Percentiles rank a stretch among this genome's conserved stretches.
Evolutionary conservation across 495 filamentous ascomycete species (phyloP).

Genomic region (Trichoderma erinaceum): DNA sequence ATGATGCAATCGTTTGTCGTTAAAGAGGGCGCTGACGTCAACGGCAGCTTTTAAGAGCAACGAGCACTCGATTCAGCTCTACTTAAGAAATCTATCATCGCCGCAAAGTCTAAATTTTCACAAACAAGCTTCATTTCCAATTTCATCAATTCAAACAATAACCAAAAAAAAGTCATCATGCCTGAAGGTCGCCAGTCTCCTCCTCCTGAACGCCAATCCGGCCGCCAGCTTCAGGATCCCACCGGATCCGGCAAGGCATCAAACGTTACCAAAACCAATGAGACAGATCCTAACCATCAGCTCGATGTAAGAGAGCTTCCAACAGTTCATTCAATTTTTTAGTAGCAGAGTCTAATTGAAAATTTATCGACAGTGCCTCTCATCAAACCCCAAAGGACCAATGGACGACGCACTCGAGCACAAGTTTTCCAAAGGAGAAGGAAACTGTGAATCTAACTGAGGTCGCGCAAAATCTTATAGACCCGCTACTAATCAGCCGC

Average conservation of each 20-base stretch:
- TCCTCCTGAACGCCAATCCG: conserved; percentile 60
- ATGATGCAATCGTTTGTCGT: background rate
- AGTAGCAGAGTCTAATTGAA: conserved; percentile 16
- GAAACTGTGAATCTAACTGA: background rate
- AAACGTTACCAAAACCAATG: conserved; percentile 41
- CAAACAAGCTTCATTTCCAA: background rate
- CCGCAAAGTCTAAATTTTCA: background rate
- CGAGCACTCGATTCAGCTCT: background rate
- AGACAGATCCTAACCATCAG: conserved; percentile 41
- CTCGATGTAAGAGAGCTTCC: conserved; percentile 33
- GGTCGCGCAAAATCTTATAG: background rate
- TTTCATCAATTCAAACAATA: background rate
- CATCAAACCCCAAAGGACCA: conserved; percentile 63
- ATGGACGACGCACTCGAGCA: conserved; percentile 62
- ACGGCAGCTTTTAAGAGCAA: background rate
- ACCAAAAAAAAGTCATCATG: conserved; percentile 7
- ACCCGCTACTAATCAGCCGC: background rate
- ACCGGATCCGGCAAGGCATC: conserved; percentile 52
- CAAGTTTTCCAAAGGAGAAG: conserved; percentile 50
- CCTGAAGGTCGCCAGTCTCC: conserved; percentile 73
- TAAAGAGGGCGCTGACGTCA: conserved; percentile 8
- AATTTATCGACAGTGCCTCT: conserved; percentile 32
- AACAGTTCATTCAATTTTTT: background rate
- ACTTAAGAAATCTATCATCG: background rate
- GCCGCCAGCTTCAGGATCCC: conserved; percentile 53